Evolutionary conservation across 2,329 filamentous ascomycete genomes (phyloP), one percentile per base, ranked within the genome.

Genomic region (Trichoderma asperellum): DNA sequence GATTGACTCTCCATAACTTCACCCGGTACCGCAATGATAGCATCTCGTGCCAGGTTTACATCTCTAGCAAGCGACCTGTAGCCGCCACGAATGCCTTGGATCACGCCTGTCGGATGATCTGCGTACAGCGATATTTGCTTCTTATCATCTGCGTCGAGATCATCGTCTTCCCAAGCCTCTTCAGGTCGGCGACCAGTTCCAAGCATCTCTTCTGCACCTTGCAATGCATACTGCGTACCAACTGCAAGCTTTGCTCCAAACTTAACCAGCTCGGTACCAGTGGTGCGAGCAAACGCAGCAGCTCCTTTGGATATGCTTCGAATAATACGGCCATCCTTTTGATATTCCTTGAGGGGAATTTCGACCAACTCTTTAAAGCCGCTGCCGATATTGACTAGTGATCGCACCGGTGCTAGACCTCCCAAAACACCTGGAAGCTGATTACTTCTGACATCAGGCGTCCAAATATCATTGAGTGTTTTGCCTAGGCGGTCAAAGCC

Each of bases 391-490:
- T 97, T 97, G 62, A 96, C 95, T 1, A 99, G 82, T 1, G 93
- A 93, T 16, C 94, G 89, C n/a, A 98, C 90, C 0, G 94, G 92
- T 0, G 94, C 94, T 6, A 99, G 84, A 24, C 96, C 96, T 2
- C 94, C 92, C 43, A 99, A 86, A 1, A 99, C 92, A 1, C 91
- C 90, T 0, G 94, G 93, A 5, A 99, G 89, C 78, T 99, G 96
- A 73, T 95, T 96, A 18, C 87, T 84, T 77, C 92, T 93, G 68
- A 99, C 92, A 77, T 99, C 95, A 0, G 94, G 94, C 87, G 91
- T 96, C 96, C 96, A 99, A 55, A 97, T 92, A 77, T 97, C 93
- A 76, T 98, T 98, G 40, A 99, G 86, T 2, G 91, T 95, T 78
- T 94, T 89, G 66, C 96, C 94, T 2, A 99, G 86, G 61, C 92